phyloP scores from a whole-genome alignment of 164 flowering plant genomes.

The Vitis labrusca region DNA sequence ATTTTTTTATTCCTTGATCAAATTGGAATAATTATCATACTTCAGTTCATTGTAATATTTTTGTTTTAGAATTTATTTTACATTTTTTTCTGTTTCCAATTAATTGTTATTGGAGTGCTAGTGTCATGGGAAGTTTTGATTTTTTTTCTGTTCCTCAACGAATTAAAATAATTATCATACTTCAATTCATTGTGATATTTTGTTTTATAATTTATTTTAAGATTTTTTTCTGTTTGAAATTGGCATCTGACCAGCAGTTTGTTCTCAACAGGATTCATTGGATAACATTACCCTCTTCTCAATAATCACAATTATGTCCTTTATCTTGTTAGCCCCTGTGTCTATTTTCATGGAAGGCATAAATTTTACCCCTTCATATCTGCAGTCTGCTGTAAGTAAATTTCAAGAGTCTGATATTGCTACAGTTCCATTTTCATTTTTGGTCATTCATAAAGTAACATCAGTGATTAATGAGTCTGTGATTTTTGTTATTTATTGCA shows the following conservation, averaged over 20 bases:
- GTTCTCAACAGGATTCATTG: conserved; percentile 67
- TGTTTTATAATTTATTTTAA: background rate
- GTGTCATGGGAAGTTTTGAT: background rate
- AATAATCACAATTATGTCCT: conserved; percentile 70
- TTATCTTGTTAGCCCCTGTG: conserved; percentile 56
- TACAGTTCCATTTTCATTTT: background rate
- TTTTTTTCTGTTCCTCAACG: background rate
- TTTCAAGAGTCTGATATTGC: background rate
- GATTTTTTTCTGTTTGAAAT: background rate
- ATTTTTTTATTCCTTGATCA: too few species aligned
- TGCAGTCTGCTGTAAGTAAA: conserved; percentile 59
- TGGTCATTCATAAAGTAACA: background rate
- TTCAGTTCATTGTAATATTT: too few species aligned
- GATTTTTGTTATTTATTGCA: too few species aligned
- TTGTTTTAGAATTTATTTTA: too few species aligned
- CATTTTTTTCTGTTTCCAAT: too few species aligned
- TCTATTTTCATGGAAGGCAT: conserved; percentile 63
- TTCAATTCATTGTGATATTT: too few species aligned
- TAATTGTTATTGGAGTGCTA: background rate
- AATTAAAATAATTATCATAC: too few species aligned
- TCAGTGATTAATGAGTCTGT: too few species aligned
- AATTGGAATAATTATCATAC: too few species aligned
- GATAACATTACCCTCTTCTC: conserved; percentile 84
- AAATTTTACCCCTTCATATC: conserved; percentile 62
- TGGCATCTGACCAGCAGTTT: conserved; percentile 11